Conservation (phyloP, 1,284 basidiomycete species). For the Cryptococcus floricola region DNA sequence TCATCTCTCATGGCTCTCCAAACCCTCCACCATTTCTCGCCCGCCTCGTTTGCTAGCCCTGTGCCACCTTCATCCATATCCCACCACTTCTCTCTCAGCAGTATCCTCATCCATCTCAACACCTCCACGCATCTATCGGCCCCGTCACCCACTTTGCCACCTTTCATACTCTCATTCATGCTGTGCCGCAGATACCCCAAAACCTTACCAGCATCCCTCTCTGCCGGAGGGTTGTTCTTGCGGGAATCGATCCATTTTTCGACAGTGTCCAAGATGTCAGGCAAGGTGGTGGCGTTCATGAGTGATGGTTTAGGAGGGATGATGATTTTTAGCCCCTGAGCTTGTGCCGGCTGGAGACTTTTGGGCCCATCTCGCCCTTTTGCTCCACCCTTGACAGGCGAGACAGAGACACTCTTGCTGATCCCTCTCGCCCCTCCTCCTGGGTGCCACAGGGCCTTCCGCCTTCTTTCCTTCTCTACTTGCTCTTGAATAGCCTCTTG, state of each 20-base stretch:
- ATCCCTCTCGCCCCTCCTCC: slow-evolving; percentile 13
- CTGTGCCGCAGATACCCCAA: slow-evolving; percentile 64
- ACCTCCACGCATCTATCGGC: slow-evolving; percentile 64
- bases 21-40: slow-evolving; percentile 65
- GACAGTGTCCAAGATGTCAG: slow-evolving; percentile 64
- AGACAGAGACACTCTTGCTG: slow-evolving; percentile 2
- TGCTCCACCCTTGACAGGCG: slow-evolving; percentile 12
- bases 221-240: slow-evolving; percentile 56
- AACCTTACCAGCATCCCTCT: slow-evolving; percentile 67
- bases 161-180: slow-evolving; percentile 57
- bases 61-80: slow-evolving; percentile 6
- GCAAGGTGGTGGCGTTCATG: slow-evolving; percentile 49
- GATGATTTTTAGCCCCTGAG: background rate
- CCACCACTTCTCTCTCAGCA: slow-evolving; percentile 31
- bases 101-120: slow-evolving; percentile 66
- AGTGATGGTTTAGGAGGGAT: slow-evolving; percentile 39
- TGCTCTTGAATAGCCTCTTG: slow-evolving; percentile 65
- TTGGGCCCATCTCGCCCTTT: slow-evolving; percentile 1
- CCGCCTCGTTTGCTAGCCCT: slow-evolving; percentile 30
- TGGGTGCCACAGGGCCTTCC: slow-evolving; percentile 49
- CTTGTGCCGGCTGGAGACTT: background rate
- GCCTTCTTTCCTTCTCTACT: slow-evolving; percentile 14
- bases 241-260: slow-evolving; percentile 65
- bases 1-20: slow-evolving; percentile 61
- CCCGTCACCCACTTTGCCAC: slow-evolving; percentile 47